phyloP scores from a whole-genome alignment of 176 grass and related monocot species.

The Oryza coarctata region DNA sequence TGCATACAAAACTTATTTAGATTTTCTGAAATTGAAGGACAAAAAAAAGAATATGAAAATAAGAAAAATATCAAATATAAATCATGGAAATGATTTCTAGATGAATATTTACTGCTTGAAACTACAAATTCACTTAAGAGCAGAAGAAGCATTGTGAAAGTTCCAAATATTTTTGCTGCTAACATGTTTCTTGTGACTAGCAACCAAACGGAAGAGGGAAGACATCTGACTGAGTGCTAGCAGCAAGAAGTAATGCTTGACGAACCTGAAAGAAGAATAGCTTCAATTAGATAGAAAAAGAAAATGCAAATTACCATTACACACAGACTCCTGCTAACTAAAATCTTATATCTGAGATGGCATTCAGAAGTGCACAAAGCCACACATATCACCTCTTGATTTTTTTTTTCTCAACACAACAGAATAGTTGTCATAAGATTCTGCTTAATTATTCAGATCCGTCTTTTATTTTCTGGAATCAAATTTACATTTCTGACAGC shows the following conservation, averaged over 20 bases:
- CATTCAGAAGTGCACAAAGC: neutral
- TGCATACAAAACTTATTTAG: constrained; percentile 61
- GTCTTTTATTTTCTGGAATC: neutral
- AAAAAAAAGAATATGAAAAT: neutral
- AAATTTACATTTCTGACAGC: neutral
- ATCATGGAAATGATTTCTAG: neutral
- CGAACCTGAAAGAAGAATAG: constrained; percentile 39
- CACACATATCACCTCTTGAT: too few species aligned
- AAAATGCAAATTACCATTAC: too few species aligned
- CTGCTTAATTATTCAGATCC: neutral
- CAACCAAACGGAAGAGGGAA: constrained; percentile 55
- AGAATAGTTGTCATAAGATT: neutral
- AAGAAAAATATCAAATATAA: neutral
- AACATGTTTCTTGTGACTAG: constrained; percentile 48
- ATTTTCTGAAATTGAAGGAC: constrained; percentile 35
- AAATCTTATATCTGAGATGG: too few species aligned
- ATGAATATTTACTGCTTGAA: constrained; percentile 45
- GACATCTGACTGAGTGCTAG: constrained; percentile 55
- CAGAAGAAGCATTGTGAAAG: constrained; percentile 34
- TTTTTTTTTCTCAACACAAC: neutral
- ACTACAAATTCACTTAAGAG: constrained; percentile 62
- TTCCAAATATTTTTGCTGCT: constrained; percentile 43
- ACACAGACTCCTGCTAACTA: too few species aligned
- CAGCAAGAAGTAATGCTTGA: constrained; percentile 52
- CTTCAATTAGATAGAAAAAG: neutral